A percentile compares a stretch with the other conserved stretches of the same genome.
phyloP scores from a whole-genome alignment of 2,329 filamentous ascomycete genomes.

The Cercospora berteroae region DNA sequence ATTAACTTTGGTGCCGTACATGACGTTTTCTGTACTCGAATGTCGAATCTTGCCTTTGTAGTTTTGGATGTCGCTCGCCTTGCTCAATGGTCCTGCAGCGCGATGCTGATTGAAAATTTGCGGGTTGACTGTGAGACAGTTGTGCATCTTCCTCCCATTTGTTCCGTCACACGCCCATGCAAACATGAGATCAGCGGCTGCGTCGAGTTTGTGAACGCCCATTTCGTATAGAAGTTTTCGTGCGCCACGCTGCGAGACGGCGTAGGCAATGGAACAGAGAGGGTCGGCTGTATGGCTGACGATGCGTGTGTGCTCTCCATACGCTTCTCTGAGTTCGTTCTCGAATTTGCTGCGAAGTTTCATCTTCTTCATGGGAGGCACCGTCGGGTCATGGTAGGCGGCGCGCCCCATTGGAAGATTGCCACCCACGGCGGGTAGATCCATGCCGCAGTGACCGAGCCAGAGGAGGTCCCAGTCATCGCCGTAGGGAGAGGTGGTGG shows the following conservation, averaged over 20 bases:
- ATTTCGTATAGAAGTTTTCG: constrained; percentile 45
- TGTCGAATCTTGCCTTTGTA: constrained; percentile 31
- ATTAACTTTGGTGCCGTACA: constrained; percentile 44
- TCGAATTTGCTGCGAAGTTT: constrained; percentile 18
- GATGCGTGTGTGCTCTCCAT: constrained; percentile 42
- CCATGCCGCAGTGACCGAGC: constrained; percentile 45
- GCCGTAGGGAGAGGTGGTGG: constrained; percentile 28
- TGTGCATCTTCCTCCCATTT: constrained; percentile 34
- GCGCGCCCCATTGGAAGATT: constrained; percentile 25
- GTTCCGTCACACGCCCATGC: constrained; percentile 29
- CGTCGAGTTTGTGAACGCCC: constrained; percentile 42
- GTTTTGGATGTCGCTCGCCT: constrained; percentile 41
- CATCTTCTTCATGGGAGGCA: constrained; percentile 25
- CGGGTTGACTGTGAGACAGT: constrained; percentile 44
- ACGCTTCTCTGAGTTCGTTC: constrained; percentile 21
- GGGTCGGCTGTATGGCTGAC: constrained; percentile 43
- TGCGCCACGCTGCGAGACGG: constrained; percentile 46
- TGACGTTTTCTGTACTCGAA: constrained; percentile 36
- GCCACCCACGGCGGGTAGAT: constrained; percentile 24
- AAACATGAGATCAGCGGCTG: constrained; percentile 37
- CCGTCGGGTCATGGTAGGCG: constrained; percentile 29
- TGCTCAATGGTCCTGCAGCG: constrained; percentile 37
- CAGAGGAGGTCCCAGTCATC: constrained; percentile 42
- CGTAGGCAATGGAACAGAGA: constrained; percentile 47
- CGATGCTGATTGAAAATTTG: constrained; percentile 49